Evolutionary conservation across 208 protist species (phyloP), one percentile per base, ranked within the genome.

Genomic region (Acanthamoeba triangularis): DNA sequence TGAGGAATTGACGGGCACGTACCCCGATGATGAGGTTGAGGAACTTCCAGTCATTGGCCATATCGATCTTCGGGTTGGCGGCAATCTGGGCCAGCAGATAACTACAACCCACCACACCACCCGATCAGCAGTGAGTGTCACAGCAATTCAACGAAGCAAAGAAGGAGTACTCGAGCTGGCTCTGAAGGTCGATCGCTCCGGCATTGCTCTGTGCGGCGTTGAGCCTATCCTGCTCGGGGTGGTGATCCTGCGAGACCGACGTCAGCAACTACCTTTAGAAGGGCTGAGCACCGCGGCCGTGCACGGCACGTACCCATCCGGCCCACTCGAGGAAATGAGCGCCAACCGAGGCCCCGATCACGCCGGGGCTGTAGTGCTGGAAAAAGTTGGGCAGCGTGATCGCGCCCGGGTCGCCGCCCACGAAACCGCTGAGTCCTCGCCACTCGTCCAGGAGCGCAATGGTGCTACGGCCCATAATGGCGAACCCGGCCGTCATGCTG

Each of bases 121-220:
- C 69, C n/a, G n/a, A n/a, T 44, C 18, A 47, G 30, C 30, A 87
- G 37, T 87, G 30, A 52, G 37, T 8, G n/a, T n/a, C n/a, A 30
- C 49, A 28, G 10, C 11, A 56, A n/a, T 59, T n/a, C 28, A 47
- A 7, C 33, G n/a, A 5, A 61, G 6, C 10, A 2, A 63, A 6
- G 18, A 16, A 0, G 25, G 44, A 16, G 80, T 59, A 90, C 80
- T 90, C 80, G 18, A 90, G 80, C 23, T 90, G 80, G 54, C 44
- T 65, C 44, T 33, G 80, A 0, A 90, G 47, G 80, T 90, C 54
- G 44, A 56, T 41, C 44, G 54, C 80, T 13, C 80, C 80, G 54
- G 80, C 80, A n/a, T 90, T 90, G 54, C 80, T 90, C 80, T 90
- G 80, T 0, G 80, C 80, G 23, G 80, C 80, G 47, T 90, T 90